Base-by-base conservation (phyloP, 1,139 yeast genomes). In the Yamadazyma taylorii region DNA sequence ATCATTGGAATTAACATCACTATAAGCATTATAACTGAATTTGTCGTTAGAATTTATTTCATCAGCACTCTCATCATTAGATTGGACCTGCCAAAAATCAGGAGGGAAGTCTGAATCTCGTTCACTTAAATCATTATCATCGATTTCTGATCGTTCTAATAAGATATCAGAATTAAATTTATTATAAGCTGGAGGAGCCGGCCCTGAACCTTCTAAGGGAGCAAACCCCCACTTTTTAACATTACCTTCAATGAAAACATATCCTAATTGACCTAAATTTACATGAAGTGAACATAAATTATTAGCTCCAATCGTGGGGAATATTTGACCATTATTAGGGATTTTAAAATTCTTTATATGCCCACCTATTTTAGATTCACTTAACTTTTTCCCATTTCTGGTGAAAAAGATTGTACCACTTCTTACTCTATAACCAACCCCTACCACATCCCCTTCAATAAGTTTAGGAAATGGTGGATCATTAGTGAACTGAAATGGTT, bases 291-390 rank as follows among this genome's bases (percentile, higher is more conserved):
- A 65, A 48, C 81, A 75, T 30, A 69, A 57, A 40, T 72, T 71
- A 39, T 70, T 74, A 12, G 80, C 75, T 2, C 83, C 82, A 23
- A 78, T 55, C 0, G 68, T 70, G 9, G 83, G 83, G 48, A 56
- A 77, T 10, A 77, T 43, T 43, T 71, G 76, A 1, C 74, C 74
- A 36, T 56, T 55, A 25, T 61, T 52, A 3, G 65, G 60, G 9
- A 64, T 52, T 38, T 60, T 67, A 50, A 69, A 67, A 39, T 66
- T 60, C 47, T 64, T 79, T 25, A 81, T 69, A 50, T 83, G 87
- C 1, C 90, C 92, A 3, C 90, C 90, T 19, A 82, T 59, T 36
- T 75, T 69, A 38, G 79, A 75, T 55, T 84, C 92, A 39, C 79
- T 78, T 23, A 81, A 56, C 52, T 80, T 81, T 53, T 80, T 81